phyloP scores from a whole-genome alignment of 2,329 filamentous ascomycete species.

The Huntiella savannae region DNA sequence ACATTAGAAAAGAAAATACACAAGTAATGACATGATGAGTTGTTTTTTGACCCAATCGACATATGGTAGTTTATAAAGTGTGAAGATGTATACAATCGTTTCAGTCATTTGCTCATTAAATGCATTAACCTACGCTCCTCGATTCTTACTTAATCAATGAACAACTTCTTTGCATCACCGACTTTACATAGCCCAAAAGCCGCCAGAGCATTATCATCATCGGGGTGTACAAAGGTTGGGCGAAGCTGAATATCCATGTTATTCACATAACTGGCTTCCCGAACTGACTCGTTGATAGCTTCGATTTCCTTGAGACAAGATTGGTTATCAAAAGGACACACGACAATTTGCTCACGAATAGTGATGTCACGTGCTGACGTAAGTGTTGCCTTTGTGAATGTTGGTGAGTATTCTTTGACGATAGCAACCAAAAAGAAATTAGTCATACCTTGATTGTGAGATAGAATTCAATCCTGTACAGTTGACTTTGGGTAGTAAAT shows the following conservation, averaged over 20 bases:
- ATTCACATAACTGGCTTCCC: neutral
- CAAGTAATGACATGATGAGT: neutral
- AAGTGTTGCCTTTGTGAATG: conserved; percentile 23
- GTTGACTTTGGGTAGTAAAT: conserved; percentile 80
- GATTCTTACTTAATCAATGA: conserved; percentile 35
- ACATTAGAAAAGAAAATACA: neutral
- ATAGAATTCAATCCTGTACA: conserved; percentile 98
- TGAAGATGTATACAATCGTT: neutral
- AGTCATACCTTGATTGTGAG: conserved; percentile 66
- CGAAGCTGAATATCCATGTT: conserved; percentile 28
- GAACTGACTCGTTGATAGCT: conserved; percentile 57
- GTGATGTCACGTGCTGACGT: conserved; percentile 75
- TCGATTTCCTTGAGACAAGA: conserved; percentile 98
- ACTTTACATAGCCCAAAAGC: conserved; percentile 46
- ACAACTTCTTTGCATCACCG: conserved; percentile 43
- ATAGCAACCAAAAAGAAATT: neutral
- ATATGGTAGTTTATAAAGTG: neutral
- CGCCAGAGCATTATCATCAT: conserved; percentile 45
- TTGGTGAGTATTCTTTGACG: neutral
- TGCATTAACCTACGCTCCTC: neutral
- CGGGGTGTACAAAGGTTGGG: conserved; percentile 79
- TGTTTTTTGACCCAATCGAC: neutral
- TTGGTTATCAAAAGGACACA: conserved; percentile 87
- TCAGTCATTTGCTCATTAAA: conserved; percentile 1
- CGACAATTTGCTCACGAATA: conserved; percentile 80